Evolutionary conservation across 192 early-diverging fungal genomes (phyloP), one percentile per base, ranked within the genome.

Genomic region (Coemansia sp.): DNA sequence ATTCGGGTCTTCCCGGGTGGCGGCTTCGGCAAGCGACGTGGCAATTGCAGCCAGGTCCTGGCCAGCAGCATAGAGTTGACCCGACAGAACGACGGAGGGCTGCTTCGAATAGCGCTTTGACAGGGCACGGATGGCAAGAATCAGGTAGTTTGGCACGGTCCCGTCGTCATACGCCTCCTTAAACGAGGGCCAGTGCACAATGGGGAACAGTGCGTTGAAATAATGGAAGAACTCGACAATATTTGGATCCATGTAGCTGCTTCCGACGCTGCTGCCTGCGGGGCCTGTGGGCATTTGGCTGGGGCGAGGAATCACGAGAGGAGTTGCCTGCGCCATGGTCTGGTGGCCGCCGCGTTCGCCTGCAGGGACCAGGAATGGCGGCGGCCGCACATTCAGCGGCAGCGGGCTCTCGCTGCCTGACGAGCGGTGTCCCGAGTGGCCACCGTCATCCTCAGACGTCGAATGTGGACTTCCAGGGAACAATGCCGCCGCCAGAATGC

Each of bases 131-230:
- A 80, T 80, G 47, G 77, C 72, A 54, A 80, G 61, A 53, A 80
- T 80, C 68, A 80, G 49, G 69, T 80, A 80, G 61, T 80, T 80
- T 34, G 77, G 77, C 64, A 80, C 77, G 48, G 73, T 80, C 49
- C 71, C 77, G 62, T 80, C 77, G 56, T 80, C 77, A 56, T 80
- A 80, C 25, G 77, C 77, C 72, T 80, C 77, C 65, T 71, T 80
- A 58, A 80, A 80, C 10, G 77, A 80, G 48, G 77, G 77, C 77
- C 77, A 80, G 66, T 80, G 77, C 9, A 80, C 77, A 57, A 80
- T 68, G 10, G 77, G 77, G 48, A 74, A 80, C 60, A 80, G 59
- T 14, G 71, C 77, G 72, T 80, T 80, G 58, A 80, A 80, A 46
- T 80, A 80, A 47, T 80, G 73, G 72, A 80, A 80, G 56, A 74